A percentile compares a stretch with the other conserved stretches of the same genome.
phyloP scores from a whole-genome alignment of 1,284 basidiomycete species.

The Ceratobasidium sp. region DNA sequence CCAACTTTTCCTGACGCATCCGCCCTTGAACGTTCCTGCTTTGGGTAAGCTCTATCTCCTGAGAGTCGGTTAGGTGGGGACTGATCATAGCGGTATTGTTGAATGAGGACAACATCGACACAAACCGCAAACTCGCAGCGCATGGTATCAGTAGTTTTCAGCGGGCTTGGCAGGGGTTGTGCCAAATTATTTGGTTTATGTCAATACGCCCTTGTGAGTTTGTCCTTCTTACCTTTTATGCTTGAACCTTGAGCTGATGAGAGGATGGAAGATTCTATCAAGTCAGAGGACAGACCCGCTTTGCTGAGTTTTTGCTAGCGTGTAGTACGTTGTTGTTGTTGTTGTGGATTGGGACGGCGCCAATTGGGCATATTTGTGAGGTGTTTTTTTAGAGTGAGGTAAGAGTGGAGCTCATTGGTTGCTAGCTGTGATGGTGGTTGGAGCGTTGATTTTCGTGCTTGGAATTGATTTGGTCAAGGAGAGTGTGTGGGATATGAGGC shows the following conservation, averaged over 20 bases:
- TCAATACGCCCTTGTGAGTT: slow-evolving; percentile 87
- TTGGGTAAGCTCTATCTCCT: slow-evolving; percentile 71
- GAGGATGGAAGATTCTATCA: slow-evolving; percentile 89
- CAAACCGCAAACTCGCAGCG: slow-evolving; percentile 91
- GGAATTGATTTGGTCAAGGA: slow-evolving; percentile 96
- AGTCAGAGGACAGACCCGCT: slow-evolving; percentile 87
- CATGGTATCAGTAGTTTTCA: slow-evolving; percentile 92
- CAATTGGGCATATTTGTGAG: slow-evolving; percentile 90
- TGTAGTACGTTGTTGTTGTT: slow-evolving; percentile 76
- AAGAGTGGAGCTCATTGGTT: slow-evolving; percentile 14
- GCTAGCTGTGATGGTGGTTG: slow-evolving; percentile 89
- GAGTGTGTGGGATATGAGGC: slow-evolving; percentile 94
- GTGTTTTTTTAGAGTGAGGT: slow-evolving; percentile 51
- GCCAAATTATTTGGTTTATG: slow-evolving; percentile 84
- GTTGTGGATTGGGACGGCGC: slow-evolving; percentile 84
- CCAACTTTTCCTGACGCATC: too few species aligned
- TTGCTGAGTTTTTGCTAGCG: slow-evolving; percentile 90
- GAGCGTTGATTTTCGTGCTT: slow-evolving; percentile 93
- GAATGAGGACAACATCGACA: slow-evolving; percentile 88
- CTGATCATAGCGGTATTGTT: slow-evolving; percentile 80
- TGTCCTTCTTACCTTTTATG: not conserved
- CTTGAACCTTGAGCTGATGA: slow-evolving; percentile 11
- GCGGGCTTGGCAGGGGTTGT: slow-evolving; percentile 87
- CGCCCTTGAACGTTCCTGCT: slow-evolving; percentile 93
- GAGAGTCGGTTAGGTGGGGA: not conserved